These are phyloP conservation scores for Escallonia rubra DNA, from an alignment of 129 eudicot species.

Conservation along the genomic window DNA sequence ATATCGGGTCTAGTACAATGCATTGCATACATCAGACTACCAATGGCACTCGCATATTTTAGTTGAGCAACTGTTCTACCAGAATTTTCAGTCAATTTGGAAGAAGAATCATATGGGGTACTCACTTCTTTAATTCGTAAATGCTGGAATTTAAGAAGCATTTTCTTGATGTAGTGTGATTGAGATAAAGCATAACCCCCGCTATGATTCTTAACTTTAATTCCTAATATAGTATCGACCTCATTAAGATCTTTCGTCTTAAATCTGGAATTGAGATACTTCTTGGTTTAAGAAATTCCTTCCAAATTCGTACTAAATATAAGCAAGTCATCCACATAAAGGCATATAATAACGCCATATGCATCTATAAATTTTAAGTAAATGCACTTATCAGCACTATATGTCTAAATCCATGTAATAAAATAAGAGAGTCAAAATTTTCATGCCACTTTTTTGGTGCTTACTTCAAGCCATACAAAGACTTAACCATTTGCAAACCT, in stretches of 20 bases:
- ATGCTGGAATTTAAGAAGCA: too few species aligned
- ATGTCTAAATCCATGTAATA: too few species aligned
- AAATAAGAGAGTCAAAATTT: constrained; percentile 2
- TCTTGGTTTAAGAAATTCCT: constrained; percentile 6
- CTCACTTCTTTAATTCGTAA: neutral
- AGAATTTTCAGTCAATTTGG: neutral
- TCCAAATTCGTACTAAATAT: neutral
- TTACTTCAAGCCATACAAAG: constrained; percentile 12
- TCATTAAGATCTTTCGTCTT: constrained; percentile 14
- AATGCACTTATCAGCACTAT: too few species aligned
- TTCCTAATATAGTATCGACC: constrained; percentile 11
- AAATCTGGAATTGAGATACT: neutral
- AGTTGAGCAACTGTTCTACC: neutral
- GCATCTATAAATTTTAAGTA: neutral
- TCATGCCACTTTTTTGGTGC: constrained; percentile 18
- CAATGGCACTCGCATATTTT: too few species aligned
- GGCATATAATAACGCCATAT: constrained; percentile 1
- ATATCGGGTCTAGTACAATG: constrained; percentile 19
- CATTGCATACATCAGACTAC: neutral
- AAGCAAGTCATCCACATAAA: neutral
- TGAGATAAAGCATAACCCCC: too few species aligned
- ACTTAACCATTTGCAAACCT: neutral
- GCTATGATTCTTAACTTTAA: constrained; percentile 6
- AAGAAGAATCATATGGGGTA: neutral
- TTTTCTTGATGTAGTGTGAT: too few species aligned